Evolutionary conservation across 441 rosid species (phyloP).

Genomic region (Isatis lusitanica): DNA sequence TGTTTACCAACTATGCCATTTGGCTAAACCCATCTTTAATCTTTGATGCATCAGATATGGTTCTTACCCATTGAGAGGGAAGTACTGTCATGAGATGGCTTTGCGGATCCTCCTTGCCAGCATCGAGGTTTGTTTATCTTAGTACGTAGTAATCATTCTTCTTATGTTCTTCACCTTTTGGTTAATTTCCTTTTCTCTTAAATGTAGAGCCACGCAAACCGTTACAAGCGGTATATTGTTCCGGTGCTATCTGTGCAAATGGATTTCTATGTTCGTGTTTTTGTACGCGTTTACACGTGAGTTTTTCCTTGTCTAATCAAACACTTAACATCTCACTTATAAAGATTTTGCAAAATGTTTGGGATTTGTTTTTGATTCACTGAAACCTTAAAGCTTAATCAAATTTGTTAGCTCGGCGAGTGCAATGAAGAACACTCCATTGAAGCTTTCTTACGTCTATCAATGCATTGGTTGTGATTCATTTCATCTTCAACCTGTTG

Average conservation of each 20-base stretch:
- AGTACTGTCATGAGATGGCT: conserved; percentile 99
- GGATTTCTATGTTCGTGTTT: conserved; percentile 94
- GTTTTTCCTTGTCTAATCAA: conserved; percentile 39
- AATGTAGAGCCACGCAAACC: conserved; percentile 91
- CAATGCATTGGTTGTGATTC: conserved; percentile 98
- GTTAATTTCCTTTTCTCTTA: background rate
- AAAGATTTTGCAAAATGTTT: background rate
- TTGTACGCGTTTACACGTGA: conserved; percentile 91
- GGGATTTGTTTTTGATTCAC: conserved; percentile 14
- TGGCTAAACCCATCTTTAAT: conserved; percentile 18
- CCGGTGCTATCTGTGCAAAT: conserved; percentile 94
- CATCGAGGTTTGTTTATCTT: conserved; percentile 64
- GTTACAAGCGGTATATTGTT: conserved; percentile 93
- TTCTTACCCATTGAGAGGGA: conserved; percentile 89
- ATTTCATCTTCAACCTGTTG: conserved; percentile 90
- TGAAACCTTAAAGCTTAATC: conserved; percentile 21
- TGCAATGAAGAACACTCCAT: conserved; percentile 98
- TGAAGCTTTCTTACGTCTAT: conserved; percentile 95
- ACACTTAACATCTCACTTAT: background rate
- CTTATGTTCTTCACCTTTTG: background rate
- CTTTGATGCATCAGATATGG: conserved; percentile 58
- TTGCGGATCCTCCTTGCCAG: conserved; percentile 93
- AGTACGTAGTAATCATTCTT: background rate
- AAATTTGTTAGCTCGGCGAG: conserved; percentile 76
- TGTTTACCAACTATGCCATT: background rate